A percentile compares a stretch with the other conserved stretches of the same genome.
These are phyloP conservation scores for Primulina tabacum DNA, from an alignment of 257 asterid genomes.

Conservation along the genomic window DNA sequence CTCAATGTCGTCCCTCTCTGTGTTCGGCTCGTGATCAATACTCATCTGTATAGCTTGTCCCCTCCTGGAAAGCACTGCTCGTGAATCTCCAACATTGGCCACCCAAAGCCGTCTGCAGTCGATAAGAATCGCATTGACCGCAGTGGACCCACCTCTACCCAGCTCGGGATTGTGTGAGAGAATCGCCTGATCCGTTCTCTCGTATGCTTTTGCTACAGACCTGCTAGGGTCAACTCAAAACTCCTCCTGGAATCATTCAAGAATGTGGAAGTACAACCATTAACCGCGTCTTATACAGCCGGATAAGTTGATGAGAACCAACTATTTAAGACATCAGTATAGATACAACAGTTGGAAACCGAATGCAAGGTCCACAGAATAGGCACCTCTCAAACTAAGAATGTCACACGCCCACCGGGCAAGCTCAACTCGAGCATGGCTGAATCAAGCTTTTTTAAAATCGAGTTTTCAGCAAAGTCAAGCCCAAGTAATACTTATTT, in stretches of 20 bases:
- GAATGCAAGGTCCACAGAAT: too few relatives aligned
- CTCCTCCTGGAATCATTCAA: slow-evolving; percentile 53
- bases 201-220: slow-evolving; percentile 71
- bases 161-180: slow-evolving; percentile 76
- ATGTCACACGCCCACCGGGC: neutral
- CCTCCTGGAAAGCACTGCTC: slow-evolving; percentile 80
- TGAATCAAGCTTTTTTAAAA: neutral
- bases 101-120: slow-evolving; percentile 65
- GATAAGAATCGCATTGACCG: slow-evolving; percentile 82
- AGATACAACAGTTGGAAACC: neutral
- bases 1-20: slow-evolving; percentile 66
- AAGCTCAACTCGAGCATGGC: neutral
- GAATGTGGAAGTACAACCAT: neutral
- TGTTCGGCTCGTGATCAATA: slow-evolving; percentile 89
- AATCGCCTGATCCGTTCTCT: slow-evolving; percentile 82
- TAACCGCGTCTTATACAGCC: neutral
- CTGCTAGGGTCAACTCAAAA: slow-evolving; percentile 69
- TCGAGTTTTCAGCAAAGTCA: neutral
- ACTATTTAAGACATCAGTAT: neutral
- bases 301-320: neutral
- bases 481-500: neutral
- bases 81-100: slow-evolving; percentile 93
- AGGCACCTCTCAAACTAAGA: neutral
- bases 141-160: slow-evolving; percentile 96
- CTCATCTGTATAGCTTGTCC: slow-evolving; percentile 84